These are phyloP conservation scores for Mycosarcoma mackinlayi DNA, from an alignment of 1,284 basidiomycete genomes.

Conservation along the genomic window DNA sequence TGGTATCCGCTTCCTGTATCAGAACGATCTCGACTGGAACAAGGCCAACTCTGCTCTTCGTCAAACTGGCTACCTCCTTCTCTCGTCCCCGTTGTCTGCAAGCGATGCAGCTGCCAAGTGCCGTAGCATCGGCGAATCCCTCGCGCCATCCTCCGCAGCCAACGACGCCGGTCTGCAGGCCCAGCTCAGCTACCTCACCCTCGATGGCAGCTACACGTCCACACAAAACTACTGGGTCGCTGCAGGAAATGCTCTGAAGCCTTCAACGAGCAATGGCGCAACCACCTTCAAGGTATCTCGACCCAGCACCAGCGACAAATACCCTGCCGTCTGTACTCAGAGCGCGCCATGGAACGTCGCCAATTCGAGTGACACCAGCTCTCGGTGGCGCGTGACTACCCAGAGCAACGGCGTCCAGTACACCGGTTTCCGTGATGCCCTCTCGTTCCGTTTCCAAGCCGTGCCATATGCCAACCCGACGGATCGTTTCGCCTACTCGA, in stretches of 20 bases:
- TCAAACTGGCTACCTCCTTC: constrained; percentile 49
- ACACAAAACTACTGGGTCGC: constrained; percentile 32
- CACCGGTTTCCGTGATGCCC: constrained; percentile 41
- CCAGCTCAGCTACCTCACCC: constrained; percentile 33
- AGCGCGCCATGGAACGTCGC: constrained; percentile 29
- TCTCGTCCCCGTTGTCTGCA: constrained; percentile 21
- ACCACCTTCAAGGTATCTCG: constrained; percentile 1
- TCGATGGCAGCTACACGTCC: constrained; percentile 16
- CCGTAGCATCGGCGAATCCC: constrained; percentile 32
- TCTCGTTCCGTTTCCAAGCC: constrained; percentile 42
- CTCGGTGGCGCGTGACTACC: constrained; percentile 21
- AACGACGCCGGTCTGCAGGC: constrained; percentile 30
- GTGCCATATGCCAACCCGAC: constrained; percentile 42
- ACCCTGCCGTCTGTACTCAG: constrained; percentile 40
- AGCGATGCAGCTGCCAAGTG: constrained; percentile 40
- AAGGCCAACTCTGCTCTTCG: constrained; percentile 26
- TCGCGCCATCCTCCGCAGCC: constrained; percentile 19
- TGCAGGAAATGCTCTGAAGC: constrained; percentile 10
- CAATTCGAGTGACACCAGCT: constrained; percentile 32
- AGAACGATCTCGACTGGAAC: constrained; percentile 56
- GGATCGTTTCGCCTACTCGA: constrained; percentile 40
- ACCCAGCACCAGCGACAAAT: constrained; percentile 8
- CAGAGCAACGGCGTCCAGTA: constrained; percentile 32
- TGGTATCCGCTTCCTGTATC: constrained; percentile 48
- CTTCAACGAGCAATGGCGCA: constrained; percentile 2